Evolutionary conservation across 768 basidiomycete genomes (phyloP), one percentile per base, ranked within the genome.

Genomic region (Amanita rimosa): DNA sequence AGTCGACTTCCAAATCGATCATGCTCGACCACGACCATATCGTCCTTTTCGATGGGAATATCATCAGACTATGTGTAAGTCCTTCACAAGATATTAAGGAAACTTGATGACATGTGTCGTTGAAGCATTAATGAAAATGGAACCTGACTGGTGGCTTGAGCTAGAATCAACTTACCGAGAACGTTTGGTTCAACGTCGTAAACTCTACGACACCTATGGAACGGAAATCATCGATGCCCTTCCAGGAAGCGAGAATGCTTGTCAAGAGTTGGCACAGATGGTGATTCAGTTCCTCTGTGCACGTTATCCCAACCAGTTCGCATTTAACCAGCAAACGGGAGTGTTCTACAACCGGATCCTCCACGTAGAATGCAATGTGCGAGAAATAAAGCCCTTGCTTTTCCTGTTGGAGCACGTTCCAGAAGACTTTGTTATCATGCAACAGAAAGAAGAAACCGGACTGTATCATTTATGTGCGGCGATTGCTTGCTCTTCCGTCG

Each of bases 81-180:
- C n/a, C n/a, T n/a, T 6, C 14, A 8, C n/a, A 22, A 24, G 17
- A 11, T 29, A 31, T 11, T 10, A 11, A 13, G 5, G n/a, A 49
- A 3, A n/a, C 9, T 17, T 16, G 26, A 27, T 33, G 38, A 14
- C n/a, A 1, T 17, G 14, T 40, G 10, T 21, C 16, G n/a, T n/a
- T n/a, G n/a, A n/a, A 73, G 76, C 74, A 26, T 54, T 78, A 21
- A 68, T 67, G 59, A 65, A 60, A 38, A 62, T 78, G 53, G 75
- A 78, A 43, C 69, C 72, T 3, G 73, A 78, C 52, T 76, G 68
- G 60, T 77, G 74, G 74, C 59, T 78, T n/a, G 76, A 78, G 49
- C 65, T 78, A 13, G 75, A 78, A 52, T 73, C 71, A 4, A 73
- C 74, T 0, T 77, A 78, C 55, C 59, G 60, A 0, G 61, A 65